Conservation (phyloP, 371 early-diverging fungal genomes). For the Blakeslea trispora region DNA sequence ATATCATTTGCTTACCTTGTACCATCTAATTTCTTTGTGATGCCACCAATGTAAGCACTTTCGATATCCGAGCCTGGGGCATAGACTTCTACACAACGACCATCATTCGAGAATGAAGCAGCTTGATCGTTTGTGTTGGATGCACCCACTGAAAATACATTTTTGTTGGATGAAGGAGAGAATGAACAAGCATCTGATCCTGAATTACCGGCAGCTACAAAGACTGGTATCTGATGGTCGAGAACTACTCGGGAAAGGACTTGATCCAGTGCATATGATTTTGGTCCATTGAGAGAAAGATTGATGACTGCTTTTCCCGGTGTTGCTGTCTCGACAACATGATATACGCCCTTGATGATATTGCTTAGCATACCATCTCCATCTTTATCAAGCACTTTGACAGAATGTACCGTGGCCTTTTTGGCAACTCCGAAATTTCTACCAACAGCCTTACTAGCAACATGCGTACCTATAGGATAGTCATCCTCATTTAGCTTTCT, state of each 20-base stretch:
- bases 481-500: not conserved
- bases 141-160: constrained; percentile 74
- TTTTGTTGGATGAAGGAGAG: constrained; percentile 62
- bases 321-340: constrained; percentile 37
- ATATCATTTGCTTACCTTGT: constrained; percentile 46
- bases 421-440: constrained; percentile 63
- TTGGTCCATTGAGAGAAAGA: constrained; percentile 64
- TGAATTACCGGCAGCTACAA: constrained; percentile 77
- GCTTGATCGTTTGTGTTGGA: constrained; percentile 45
- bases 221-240: constrained; percentile 39
- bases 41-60: constrained; percentile 49
- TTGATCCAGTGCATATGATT: constrained; percentile 35
- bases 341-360: constrained; percentile 35
- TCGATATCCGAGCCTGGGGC: constrained; percentile 53
- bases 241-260: constrained; percentile 53
- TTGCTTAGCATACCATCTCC: constrained; percentile 43
- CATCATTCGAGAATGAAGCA: constrained; percentile 54
- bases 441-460: constrained; percentile 66
- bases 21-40: constrained; percentile 56
- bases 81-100: constrained; percentile 61
- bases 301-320: constrained; percentile 49
- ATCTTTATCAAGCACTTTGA: constrained; percentile 60
- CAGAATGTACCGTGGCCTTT: constrained; percentile 55
- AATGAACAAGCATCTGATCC: constrained; percentile 66
- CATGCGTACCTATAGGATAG: constrained; percentile 60